Percentiles rank a stretch among this genome's conserved stretches.
Evolutionary conservation across 805 yeast genomes (phyloP).

Genomic region (Suhomyces emberorum): DNA sequence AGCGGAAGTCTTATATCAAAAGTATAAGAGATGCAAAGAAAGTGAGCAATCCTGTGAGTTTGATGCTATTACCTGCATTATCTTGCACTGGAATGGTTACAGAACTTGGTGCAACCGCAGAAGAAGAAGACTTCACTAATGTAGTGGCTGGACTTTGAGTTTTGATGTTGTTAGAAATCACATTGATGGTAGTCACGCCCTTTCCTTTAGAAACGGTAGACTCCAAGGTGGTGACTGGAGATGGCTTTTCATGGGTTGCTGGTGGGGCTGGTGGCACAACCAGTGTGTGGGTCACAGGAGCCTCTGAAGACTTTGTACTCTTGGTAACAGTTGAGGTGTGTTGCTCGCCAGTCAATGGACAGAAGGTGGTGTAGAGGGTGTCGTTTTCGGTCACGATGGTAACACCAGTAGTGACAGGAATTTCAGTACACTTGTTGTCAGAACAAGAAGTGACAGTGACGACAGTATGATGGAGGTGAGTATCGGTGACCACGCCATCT

Average conservation of each 20-base stretch:
- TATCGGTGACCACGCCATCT: slow-evolving; percentile 2
- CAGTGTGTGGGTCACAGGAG: slow-evolving; percentile 6
- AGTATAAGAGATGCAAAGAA: slow-evolving; percentile 11
- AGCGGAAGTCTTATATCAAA: slow-evolving; percentile 8
- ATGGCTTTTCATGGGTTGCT: not conserved
- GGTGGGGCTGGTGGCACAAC: slow-evolving; percentile 1
- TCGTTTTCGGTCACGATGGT: slow-evolving; percentile 15
- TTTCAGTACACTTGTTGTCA: slow-evolving; percentile 16
- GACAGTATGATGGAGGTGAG: slow-evolving; percentile 9
- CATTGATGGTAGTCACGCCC: slow-evolving; percentile 28
- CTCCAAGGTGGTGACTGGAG: slow-evolving; percentile 10
- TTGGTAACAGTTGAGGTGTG: slow-evolving; percentile 6
- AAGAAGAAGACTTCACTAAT: slow-evolving; percentile 10
- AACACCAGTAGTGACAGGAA: slow-evolving; percentile 11
- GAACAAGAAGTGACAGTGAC: slow-evolving; percentile 19
- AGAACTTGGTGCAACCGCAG: slow-evolving; percentile 13
- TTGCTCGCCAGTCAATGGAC: slow-evolving; percentile 16
- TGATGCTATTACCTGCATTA: slow-evolving; percentile 27
- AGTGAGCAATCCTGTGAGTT: slow-evolving; percentile 22
- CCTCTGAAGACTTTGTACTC: slow-evolving; percentile 3
- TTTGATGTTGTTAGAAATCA: slow-evolving; percentile 39
- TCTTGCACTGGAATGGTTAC: slow-evolving; percentile 17
- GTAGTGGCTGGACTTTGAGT: slow-evolving; percentile 29
- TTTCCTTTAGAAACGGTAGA: slow-evolving; percentile 11
- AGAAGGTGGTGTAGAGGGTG: slow-evolving; percentile 24